phyloP scores from a whole-genome alignment of 305 asterid species.

The Fraxinus xanthoxyloides region DNA sequence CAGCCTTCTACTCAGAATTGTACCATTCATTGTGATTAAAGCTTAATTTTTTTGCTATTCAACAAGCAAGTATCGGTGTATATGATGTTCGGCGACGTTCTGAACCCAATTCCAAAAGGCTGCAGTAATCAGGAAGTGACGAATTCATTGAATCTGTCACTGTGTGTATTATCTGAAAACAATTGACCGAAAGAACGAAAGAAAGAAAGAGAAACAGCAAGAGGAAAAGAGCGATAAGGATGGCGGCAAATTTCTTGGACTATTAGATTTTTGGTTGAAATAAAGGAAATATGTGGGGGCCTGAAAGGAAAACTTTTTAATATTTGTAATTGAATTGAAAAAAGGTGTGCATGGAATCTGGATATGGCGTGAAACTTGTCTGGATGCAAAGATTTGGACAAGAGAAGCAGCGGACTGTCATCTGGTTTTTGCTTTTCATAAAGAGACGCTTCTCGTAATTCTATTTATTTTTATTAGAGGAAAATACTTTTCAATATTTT shows the following conservation, averaged over 20 bases:
- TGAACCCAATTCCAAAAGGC: not conserved
- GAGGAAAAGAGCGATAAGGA: not conserved
- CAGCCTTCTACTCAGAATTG: not conserved
- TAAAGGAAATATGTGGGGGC: not conserved
- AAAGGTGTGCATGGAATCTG: not conserved
- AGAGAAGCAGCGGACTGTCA: constrained; percentile 11
- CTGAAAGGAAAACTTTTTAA: not conserved
- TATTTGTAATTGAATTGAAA: not conserved
- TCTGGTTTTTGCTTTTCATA: constrained; percentile 8
- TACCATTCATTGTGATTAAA: not conserved
- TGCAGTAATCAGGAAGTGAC: not conserved
- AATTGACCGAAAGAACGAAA: not conserved
- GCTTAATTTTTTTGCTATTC: not conserved
- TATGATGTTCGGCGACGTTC: not conserved
- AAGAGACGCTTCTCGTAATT: not conserved
- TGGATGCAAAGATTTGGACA: not conserved
- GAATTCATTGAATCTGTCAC: not conserved
- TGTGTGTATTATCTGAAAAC: not conserved
- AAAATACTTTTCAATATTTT: not conserved
- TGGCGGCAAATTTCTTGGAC: not conserved
- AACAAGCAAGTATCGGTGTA: not conserved
- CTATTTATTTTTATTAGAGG: not conserved
- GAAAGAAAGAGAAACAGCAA: not conserved
- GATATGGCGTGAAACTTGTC: constrained; percentile 9
- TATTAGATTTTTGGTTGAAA: not conserved